Conservation (phyloP, 164 flowering plant species). For the Umbilicus rupestris region DNA sequence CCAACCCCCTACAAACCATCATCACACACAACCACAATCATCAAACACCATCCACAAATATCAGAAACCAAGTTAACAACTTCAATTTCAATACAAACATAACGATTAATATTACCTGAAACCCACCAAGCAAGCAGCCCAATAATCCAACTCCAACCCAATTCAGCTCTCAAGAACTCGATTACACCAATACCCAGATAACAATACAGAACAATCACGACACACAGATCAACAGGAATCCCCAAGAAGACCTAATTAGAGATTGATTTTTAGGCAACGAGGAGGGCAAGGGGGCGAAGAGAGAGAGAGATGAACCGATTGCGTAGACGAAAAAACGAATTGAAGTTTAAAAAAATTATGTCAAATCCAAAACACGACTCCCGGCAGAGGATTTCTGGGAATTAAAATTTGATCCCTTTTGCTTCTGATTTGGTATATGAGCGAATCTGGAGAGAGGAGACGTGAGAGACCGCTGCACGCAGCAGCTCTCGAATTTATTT, state of each 20-base stretch:
- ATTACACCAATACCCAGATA: constrained; percentile 9
- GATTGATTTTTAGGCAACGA: background rate
- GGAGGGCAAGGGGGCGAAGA: background rate
- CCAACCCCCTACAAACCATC: background rate
- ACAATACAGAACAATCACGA: background rate
- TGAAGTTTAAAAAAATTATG: background rate
- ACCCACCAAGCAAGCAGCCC: constrained; percentile 2
- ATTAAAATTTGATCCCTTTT: background rate
- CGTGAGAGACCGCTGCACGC: background rate
- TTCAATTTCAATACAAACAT: background rate
- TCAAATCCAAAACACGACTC: background rate
- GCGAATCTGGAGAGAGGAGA: background rate
- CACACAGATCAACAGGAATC: background rate
- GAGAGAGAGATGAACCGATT: constrained; percentile 12
- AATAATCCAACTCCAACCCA: background rate
- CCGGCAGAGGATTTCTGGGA: background rate
- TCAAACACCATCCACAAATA: background rate
- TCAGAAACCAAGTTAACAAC: background rate
- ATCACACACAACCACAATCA: background rate
- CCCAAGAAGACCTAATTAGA: background rate
- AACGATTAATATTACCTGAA: constrained; percentile 10
- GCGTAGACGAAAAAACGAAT: constrained; percentile 21
- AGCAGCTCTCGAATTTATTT: background rate
- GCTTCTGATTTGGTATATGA: background rate
- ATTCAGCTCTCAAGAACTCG: background rate